phyloP scores from a whole-genome alignment of 805 yeast species.

The Saccharomycopsis sp. region DNA sequence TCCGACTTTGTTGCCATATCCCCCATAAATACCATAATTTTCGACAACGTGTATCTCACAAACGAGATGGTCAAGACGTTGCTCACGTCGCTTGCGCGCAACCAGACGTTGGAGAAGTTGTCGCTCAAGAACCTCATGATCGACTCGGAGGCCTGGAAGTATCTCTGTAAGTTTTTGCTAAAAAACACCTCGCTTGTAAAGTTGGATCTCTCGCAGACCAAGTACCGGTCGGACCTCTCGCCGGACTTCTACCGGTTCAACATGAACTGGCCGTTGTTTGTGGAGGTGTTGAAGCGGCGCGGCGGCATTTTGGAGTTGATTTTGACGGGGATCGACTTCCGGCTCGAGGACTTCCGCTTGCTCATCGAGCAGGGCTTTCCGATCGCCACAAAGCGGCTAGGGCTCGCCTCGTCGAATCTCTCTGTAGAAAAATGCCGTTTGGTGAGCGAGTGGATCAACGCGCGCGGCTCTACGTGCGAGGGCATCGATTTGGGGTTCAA shows the following conservation, averaged over 20 bases:
- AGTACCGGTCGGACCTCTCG: slow-evolving; percentile 32
- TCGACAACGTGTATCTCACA: slow-evolving; percentile 75
- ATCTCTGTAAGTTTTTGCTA: slow-evolving; percentile 67
- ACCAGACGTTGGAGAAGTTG: slow-evolving; percentile 60
- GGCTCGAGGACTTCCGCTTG: slow-evolving; percentile 46
- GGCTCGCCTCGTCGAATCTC: slow-evolving; percentile 71
- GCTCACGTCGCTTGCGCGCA: slow-evolving; percentile 61
- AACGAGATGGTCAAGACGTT: slow-evolving; percentile 69
- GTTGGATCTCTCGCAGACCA: slow-evolving; percentile 66
- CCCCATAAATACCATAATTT: slow-evolving; percentile 66
- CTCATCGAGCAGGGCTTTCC: slow-evolving; percentile 51
- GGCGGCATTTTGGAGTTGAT: slow-evolving; percentile 76
- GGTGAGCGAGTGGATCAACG: slow-evolving; percentile 52
- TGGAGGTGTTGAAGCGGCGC: slow-evolving; percentile 59
- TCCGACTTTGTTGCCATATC: slow-evolving; percentile 84
- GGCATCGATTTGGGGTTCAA: slow-evolving; percentile 86
- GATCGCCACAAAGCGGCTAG: slow-evolving; percentile 51
- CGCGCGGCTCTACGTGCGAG: slow-evolving; percentile 34
- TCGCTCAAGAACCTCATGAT: slow-evolving; percentile 75
- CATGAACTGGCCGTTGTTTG: slow-evolving; percentile 77
- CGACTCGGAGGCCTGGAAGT: slow-evolving; percentile 68
- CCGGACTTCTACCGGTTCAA: slow-evolving; percentile 48
- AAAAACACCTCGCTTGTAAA: slow-evolving; percentile 51
- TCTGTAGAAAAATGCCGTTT: slow-evolving; percentile 49
- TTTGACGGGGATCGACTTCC: slow-evolving; percentile 69